phyloP scores from a whole-genome alignment of 31 red algal species.

The Endocladia muricata region DNA sequence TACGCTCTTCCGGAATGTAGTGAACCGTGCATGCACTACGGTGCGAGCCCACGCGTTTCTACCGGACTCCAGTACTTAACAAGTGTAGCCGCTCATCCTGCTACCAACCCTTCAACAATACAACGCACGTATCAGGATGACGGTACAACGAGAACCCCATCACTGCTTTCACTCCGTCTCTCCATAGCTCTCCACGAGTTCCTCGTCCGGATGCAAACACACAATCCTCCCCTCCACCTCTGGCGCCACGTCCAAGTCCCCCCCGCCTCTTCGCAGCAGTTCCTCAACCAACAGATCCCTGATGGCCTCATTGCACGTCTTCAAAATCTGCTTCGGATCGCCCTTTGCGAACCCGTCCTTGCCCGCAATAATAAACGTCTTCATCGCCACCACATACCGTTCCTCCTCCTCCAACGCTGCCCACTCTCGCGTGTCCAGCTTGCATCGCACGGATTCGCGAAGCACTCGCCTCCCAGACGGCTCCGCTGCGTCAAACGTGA shows the following conservation, averaged over 20 bases:
- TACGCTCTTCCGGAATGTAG: not conserved
- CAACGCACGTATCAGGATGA: not conserved
- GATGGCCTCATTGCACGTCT: not conserved
- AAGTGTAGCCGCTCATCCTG: not conserved
- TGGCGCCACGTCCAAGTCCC: conserved; percentile 10
- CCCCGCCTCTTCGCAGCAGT: too few relatives aligned
- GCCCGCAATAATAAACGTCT: conserved; percentile 36
- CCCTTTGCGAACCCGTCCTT: conserved; percentile 48
- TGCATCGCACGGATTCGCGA: conserved; percentile 3
- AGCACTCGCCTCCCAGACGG: conserved; percentile 28
- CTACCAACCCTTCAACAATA: not conserved
- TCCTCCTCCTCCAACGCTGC: not conserved
- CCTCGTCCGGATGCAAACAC: conserved; percentile 30
- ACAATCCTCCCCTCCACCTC: conserved; percentile 24
- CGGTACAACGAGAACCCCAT: not conserved
- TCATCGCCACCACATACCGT: conserved; percentile 15
- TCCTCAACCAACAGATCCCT: conserved; percentile 23
- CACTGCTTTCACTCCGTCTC: not conserved
- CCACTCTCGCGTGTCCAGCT: not conserved
- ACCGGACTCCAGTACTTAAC: not conserved
- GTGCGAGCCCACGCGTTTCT: not conserved
- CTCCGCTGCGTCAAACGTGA: conserved; percentile 50
- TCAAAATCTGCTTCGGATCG: conserved; percentile 10
- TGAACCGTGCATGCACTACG: not conserved
- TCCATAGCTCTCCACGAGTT: conserved; percentile 23